These are phyloP conservation scores for Trypanosoma theileri DNA, from an alignment of 208 protist genomes.

Conservation along the genomic window DNA sequence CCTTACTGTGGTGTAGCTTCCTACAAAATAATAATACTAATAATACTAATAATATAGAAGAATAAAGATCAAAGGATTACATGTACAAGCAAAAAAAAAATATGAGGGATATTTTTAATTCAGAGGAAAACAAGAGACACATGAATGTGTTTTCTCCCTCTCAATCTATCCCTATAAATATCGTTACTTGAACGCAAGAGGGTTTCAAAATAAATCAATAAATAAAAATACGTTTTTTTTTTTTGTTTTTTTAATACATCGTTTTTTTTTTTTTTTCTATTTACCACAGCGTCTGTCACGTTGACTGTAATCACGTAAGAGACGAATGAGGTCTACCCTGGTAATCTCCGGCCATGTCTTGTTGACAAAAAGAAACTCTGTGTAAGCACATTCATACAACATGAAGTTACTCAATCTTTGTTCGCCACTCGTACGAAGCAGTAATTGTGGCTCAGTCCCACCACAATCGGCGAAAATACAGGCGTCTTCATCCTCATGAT, in stretches of 20 bases:
- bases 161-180: no score
- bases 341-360: slow-evolving; percentile 85
- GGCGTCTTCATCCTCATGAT: slow-evolving; percentile 58
- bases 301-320: slow-evolving; percentile 47
- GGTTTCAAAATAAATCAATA: not conserved
- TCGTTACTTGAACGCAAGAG: no score
- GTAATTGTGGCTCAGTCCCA: slow-evolving; percentile 76
- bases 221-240: no score
- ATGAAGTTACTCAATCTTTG: slow-evolving; percentile 88
- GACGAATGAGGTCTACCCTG: slow-evolving; percentile 38
- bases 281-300: slow-evolving; percentile 51
- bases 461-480: slow-evolving; percentile 18
- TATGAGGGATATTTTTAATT: not conserved
- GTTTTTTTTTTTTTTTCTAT: slow-evolving; percentile 26
- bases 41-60: not conserved
- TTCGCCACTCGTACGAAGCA: slow-evolving; percentile 87
- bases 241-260: not conserved
- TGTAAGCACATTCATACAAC: slow-evolving; percentile 86
- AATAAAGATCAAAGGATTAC: not conserved
- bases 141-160: not conserved
- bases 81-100: not conserved
- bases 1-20: no score
- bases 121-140: not conserved
- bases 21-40: no score
- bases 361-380: slow-evolving; percentile 72